A percentile compares a stretch with the other conserved stretches of the same genome.
Conservation (phyloP, 192 early-diverging fungal genomes). For the Lunasporangiospora selenospora region DNA sequence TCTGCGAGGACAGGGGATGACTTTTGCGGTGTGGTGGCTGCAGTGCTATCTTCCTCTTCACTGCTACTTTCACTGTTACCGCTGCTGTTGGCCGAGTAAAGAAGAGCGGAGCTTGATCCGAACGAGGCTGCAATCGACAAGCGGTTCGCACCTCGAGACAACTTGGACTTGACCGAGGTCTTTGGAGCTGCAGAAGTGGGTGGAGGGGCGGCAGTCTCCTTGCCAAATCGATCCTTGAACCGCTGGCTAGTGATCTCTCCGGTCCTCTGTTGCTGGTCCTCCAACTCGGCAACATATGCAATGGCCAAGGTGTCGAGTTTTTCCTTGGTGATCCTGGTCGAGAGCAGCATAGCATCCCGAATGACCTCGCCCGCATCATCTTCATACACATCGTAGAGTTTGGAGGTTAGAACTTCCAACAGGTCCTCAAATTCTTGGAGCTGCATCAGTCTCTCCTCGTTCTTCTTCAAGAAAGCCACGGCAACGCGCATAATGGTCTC, state of each 20-base stretch:
- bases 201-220: background rate
- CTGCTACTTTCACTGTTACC: conserved; percentile 1
- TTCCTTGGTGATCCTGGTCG: conserved; percentile 66
- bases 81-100: conserved; percentile 7
- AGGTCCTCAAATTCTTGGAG: conserved; percentile 80
- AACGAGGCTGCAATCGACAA: conserved; percentile 43
- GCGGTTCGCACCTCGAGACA: conserved; percentile 18
- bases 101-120: conserved; percentile 22
- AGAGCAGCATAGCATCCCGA: conserved; percentile 78
- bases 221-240: conserved; percentile 55
- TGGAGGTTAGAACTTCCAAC: conserved; percentile 82
- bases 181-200: background rate
- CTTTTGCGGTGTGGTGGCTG: conserved; percentile 28
- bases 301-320: conserved; percentile 75
- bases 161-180: conserved; percentile 4
- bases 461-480: conserved; percentile 85
- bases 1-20: conserved; percentile 51
- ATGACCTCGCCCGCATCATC: conserved; percentile 69
- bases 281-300: conserved; percentile 57
- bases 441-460: conserved; percentile 70
- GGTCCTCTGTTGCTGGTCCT: conserved; percentile 58
- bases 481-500: conserved; percentile 91
- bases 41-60: conserved; percentile 17
- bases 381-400: conserved; percentile 82
- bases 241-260: conserved; percentile 56